Base-by-base conservation (phyloP, 805 yeast genomes). In the Scheffersomyces spartinae region DNA sequence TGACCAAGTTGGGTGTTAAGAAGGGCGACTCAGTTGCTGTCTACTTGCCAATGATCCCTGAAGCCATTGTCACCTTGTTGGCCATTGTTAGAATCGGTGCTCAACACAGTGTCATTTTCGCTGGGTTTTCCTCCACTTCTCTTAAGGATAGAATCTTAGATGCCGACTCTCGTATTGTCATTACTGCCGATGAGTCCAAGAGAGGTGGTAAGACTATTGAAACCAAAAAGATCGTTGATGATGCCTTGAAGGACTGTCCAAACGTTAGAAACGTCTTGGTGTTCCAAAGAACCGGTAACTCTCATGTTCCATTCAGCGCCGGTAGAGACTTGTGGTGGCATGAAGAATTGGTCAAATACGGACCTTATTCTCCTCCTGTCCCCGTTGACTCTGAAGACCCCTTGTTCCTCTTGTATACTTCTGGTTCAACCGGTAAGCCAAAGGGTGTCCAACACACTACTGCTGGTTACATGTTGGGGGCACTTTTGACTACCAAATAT, bases 401-500 rank as follows among this genome's bases (percentile, higher is more conserved):
- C 24, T 57, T 81, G 43, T 81, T 81, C 56, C 62, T 81, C 53
- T 66, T 81, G 38, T 81, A 81, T 52, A 81, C 93, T 21, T 79
- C 88, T 10, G 94, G 94, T 28, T 78, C 88, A 13, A 81, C 94
- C 8, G 94, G 94, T 35, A 73, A 80, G 34, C 94, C 94, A 47
- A 81, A 81, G 60, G 94, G 94, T 52, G 77, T 81, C 24, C 79
- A 71, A 34, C 94, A 81, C 54, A 54, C 78, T 23, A 80, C 91
- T 30, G 91, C 77, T 21, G 94, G 93, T 29, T 81, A 73, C 49
- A 55, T 81, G 33, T 59, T 81, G 31, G 79, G 81, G 33, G 85
- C 91, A 11, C 61, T 75, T 29, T 38, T 80, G 45, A 71, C 88
- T 24, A 74, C 84, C 42, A 74, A 74, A 44, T 81, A 81, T 44